Conservation (phyloP, 805 yeast species). For the Candida nemodendra region DNA sequence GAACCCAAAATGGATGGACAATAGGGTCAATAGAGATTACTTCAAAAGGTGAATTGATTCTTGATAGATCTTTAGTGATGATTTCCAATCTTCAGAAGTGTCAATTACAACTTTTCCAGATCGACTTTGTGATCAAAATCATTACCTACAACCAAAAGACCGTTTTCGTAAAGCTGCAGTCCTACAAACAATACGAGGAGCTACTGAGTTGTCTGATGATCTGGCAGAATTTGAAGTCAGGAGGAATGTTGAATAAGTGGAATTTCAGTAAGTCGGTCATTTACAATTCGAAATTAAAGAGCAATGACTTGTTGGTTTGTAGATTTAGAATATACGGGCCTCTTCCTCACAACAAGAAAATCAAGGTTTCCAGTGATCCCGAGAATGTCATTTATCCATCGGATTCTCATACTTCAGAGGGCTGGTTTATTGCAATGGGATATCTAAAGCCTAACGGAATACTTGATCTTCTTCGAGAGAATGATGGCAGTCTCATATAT, state of each 20-base stretch:
- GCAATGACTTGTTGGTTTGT: conserved; percentile 52
- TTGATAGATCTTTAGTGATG: conserved; percentile 21
- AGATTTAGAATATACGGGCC: conserved; percentile 69
- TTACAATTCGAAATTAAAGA: conserved; percentile 20
- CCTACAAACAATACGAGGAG: conserved; percentile 38
- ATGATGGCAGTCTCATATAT: conserved; percentile 61
- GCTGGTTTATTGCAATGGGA: conserved; percentile 76
- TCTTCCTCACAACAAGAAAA: conserved; percentile 40
- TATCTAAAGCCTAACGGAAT: conserved; percentile 63
- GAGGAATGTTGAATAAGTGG: conserved; percentile 50
- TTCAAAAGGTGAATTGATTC: conserved; percentile 25
- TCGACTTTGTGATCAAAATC: conserved; percentile 40
- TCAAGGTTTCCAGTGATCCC: conserved; percentile 28
- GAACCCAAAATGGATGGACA: conserved; percentile 20
- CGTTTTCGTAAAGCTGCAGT: conserved; percentile 31
- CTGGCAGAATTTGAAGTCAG: conserved; percentile 51
- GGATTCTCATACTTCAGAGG: conserved; percentile 38
- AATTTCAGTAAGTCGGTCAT: conserved; percentile 34
- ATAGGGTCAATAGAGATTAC: conserved; percentile 24
- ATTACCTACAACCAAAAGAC: conserved; percentile 38
- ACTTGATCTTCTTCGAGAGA: conserved; percentile 57
- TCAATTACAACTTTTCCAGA: conserved; percentile 22
- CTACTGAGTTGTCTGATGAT: conserved; percentile 42
- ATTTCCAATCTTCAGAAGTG: conserved; percentile 31
- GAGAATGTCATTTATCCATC: conserved; percentile 23